Evolutionary conservation across 192 early-diverging fungal genomes (phyloP).

Genomic region (Rhizophagus clarus): DNA sequence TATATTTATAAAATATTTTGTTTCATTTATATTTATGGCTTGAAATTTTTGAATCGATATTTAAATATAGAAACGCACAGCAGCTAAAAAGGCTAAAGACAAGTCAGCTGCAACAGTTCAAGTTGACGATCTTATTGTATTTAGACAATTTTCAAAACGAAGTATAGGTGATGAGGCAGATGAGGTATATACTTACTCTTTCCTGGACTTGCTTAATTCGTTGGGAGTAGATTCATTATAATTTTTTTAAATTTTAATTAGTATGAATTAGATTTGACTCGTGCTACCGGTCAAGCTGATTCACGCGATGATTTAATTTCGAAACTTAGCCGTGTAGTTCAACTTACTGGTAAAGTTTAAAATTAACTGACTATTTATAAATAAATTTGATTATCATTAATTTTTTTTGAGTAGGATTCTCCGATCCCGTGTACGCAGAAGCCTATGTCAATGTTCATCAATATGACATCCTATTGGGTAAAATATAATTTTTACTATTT

Average conservation of each 20-base stretch:
- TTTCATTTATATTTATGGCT: background rate
- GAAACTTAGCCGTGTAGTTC: conserved; percentile 92
- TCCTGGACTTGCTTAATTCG: background rate
- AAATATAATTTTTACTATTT: background rate
- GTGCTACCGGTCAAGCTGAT: conserved; percentile 76
- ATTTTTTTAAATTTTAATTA: conserved; percentile 29
- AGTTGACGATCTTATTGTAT: conserved; percentile 87
- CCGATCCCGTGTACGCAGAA: conserved; percentile 98
- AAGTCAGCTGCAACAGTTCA: conserved; percentile 69
- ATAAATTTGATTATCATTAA: background rate
- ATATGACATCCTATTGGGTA: conserved; percentile 91
- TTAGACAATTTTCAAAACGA: conserved; percentile 84
- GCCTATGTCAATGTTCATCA: conserved; percentile 97
- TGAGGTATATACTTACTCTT: conserved; percentile 46
- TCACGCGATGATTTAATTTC: conserved; percentile 80
- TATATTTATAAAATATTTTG: background rate
- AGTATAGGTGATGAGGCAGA: conserved; percentile 62
- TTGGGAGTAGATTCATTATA: background rate
- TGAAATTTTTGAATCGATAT: background rate
- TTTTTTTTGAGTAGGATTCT: conserved; percentile 57
- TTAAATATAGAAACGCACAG: conserved; percentile 47
- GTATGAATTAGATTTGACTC: conserved; percentile 89
- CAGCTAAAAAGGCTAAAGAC: conserved; percentile 66
- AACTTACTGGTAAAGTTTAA: conserved; percentile 74
- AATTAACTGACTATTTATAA: background rate